Percentiles rank a stretch among this genome's conserved stretches.
Conservation (phyloP, 1,284 basidiomycete species). For the Pseudozyma flocculosa region DNA sequence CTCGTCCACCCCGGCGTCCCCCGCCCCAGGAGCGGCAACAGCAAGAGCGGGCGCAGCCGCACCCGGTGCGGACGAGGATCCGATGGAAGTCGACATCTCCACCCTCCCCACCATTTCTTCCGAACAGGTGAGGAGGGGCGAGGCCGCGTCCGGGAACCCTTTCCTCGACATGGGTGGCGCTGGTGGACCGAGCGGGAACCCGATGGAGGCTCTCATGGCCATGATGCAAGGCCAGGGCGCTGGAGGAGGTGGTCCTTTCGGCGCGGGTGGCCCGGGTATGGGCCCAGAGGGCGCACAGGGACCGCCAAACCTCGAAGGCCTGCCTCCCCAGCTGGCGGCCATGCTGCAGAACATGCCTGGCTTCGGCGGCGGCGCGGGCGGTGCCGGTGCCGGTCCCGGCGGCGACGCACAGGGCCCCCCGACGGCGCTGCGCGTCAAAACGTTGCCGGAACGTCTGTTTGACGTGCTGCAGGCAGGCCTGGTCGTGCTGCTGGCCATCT, state of each 20-base stretch:
- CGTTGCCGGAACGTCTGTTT: constrained; percentile 18
- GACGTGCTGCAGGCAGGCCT: constrained; percentile 26
- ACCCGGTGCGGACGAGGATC: constrained; percentile 33
- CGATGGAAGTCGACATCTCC: constrained; percentile 40
- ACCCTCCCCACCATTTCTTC: constrained; percentile 8
- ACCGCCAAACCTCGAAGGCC: neutral
- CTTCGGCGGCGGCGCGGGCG: constrained; percentile 7
- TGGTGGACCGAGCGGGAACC: constrained; percentile 2
- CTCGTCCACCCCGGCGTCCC: neutral
- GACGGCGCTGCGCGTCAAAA: constrained; percentile 9
- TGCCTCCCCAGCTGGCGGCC: constrained; percentile 31
- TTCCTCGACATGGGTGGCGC: constrained; percentile 17
- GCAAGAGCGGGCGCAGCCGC: neutral
- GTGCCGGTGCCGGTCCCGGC: neutral
- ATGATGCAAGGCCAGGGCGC: constrained; percentile 30
- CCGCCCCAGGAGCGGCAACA: neutral
- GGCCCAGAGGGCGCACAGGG: neutral
- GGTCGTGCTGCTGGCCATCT: constrained; percentile 17
- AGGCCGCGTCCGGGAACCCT: constrained; percentile 13
- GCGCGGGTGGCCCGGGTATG: constrained; percentile 6
- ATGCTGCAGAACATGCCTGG: constrained; percentile 38
- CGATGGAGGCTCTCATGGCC: constrained; percentile 36
- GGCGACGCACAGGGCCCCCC: constrained; percentile 7
- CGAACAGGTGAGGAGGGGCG: neutral
- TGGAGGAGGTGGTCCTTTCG: constrained; percentile 7